Evolutionary conservation across 106 monocot species (phyloP), one percentile per base, ranked within the genome.

Genomic region (Ottelia alismoides): DNA sequence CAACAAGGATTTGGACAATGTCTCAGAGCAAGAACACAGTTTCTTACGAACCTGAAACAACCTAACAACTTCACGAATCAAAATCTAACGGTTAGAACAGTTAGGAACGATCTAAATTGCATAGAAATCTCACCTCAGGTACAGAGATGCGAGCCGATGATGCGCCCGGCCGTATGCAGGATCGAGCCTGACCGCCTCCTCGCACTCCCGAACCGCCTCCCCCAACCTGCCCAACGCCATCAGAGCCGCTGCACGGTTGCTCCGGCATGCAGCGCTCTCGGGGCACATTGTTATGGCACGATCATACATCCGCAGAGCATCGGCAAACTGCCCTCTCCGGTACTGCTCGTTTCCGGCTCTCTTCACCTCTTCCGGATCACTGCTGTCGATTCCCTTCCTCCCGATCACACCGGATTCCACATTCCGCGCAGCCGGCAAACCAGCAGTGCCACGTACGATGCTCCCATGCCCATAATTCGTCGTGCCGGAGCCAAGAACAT

Each of bases 391-490:
- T n/a, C 46, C 31, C 35, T 52, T 63, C 47, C 53, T 29, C 11
- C 16, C 40, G 21, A 28, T 20, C 20, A 51, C 25, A 11, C 14
- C 59, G 17, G 54, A 29, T 11, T 14, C 26, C 0, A 20, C 11
- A 11, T 4, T 3, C 14, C 30, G 29, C 1, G 47, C 61, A 10
- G 61, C 28, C 19, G 27, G n/a, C 28, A 24, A 6, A 25, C 51
- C 43, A 1, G 25, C 32, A 6, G 11, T 31, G 22, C 80, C 79
- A 19, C 91, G 65, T 66, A 91, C 76, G 43, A 91, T 67, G 62
- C 85, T 91, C 10, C 91, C 91, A 23, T 85, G 84, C 10, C 91
- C 91, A 57, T 91, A 91, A 58, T 78, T 75, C 20, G 75, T 81
- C 11, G 73, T 72, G 26, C 91, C 91, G 14, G 81, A 70, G 22